Evolutionary conservation across 2,329 filamentous ascomycete genomes (phyloP), one percentile per base, ranked within the genome.

Genomic region (Phyllosticta ampelicida): DNA sequence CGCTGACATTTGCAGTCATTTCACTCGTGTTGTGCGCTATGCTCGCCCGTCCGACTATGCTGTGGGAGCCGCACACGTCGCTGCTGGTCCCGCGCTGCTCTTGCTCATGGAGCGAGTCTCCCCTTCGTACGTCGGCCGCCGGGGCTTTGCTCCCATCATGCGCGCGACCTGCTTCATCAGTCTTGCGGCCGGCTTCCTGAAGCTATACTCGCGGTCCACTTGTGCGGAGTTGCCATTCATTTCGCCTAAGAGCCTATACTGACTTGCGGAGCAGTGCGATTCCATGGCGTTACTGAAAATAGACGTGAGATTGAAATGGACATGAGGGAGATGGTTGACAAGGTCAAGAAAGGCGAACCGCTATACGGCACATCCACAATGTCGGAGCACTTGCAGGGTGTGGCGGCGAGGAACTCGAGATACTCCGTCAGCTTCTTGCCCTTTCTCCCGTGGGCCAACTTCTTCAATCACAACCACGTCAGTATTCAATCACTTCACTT

Each of bases 261-360:
- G 13, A 28, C n/a, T 19, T 13, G 63, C 69, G 96, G 90, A 92
- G 8, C n/a, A 44, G 36, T 44, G 68, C 88, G 94, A 64, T 97
- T 99, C 77, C 97, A 96, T 77, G 94, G 94, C 67, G 89, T 91
- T 75, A 86, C 83, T 53, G 94, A 99, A 75, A 99, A 99, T 76
- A 77, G 86, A 57, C 86, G 94, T 67, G 94, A 99, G 74, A 78
- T 94, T 60, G 87, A 96, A 63, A 86, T 95, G 86, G 94, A 99
- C 72, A 97, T 97, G 91, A 83, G 84, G 63, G 94, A 99, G 76
- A 99, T 99, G 94, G 91, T 96, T 44, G 83, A 85, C 73, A 95
- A 92, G 76, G 91, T 97, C 71, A 99, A 97, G 82, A 83, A 81
- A 60, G 92, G 92, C 63, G 82, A 95, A 78, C 81, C 94, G 36